Base-by-base conservation (phyloP, 306 rosid genomes). In the Styphnolobium japonicum region DNA sequence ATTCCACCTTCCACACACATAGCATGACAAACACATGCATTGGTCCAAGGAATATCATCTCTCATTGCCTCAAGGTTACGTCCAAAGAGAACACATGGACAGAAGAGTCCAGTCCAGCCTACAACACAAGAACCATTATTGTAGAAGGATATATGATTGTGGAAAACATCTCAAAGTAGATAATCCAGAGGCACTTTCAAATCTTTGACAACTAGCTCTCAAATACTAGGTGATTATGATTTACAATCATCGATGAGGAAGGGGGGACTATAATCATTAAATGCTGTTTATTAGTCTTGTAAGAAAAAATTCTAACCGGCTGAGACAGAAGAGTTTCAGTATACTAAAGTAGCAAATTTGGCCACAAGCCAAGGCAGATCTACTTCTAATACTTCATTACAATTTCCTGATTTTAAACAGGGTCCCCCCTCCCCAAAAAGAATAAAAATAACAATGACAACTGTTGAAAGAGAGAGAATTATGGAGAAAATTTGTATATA, bases 31-130 rank as follows among this genome's bases (percentile, higher is more conserved):
- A 80, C 80, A 34, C 91, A 88, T 2, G 87, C 91, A 53, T 83
- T 80, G 45, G 58, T 80, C 89, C 89, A 85, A 9, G 89, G 87
- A 76, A 85, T 80, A 11, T 88, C 91, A 1, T 83, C 85, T 57
- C 80, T 64, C 78, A 80, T 10, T 22, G 85, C 42, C 58, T 88
- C 91, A 67, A 83, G 42, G 19, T 85, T 88, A 12, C 67, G 82
- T 68, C 91, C 91, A 70, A 88, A 85, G 48, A 85, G 51, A 19
- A 88, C 87, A 70, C 91, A 88, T 3, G 91, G 91, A 56, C 91
- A 88, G 23, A 88, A 85, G 52, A 88, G 76, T 39, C 89, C 91
- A 16, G 85, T 85, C 89, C 87, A 80, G 58, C 87, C 91, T 88
- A 49, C 78, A 85, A 80, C 6, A 43, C 1, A 46, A 67, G 68